A percentile compares a stretch with the other conserved stretches of the same genome.
These are phyloP conservation scores for Eucalyptus polybractea DNA, from an alignment of 345 rosid species.

Conservation along the genomic window DNA sequence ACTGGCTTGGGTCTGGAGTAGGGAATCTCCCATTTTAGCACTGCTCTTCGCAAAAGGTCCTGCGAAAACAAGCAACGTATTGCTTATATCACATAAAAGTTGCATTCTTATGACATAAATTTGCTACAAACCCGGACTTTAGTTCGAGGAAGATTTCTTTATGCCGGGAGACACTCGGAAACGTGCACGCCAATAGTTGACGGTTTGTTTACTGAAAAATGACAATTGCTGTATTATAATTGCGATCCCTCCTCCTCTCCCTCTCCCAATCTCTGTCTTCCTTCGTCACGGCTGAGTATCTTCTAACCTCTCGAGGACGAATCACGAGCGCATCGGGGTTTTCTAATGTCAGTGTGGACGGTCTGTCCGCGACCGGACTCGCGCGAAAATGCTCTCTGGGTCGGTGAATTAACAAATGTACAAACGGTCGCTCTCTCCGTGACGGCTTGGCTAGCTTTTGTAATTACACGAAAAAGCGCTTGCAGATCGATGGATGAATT, in stretches of 20 bases:
- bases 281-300: neutral
- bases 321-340: neutral
- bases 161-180: neutral
- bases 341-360: neutral
- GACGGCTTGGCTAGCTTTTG: neutral
- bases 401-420: neutral
- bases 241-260: neutral
- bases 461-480: neutral
- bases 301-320: neutral
- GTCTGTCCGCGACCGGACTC: neutral
- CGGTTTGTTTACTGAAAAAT: neutral
- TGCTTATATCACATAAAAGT: neutral
- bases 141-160: neutral
- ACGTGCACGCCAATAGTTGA: neutral
- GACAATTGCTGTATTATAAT: neutral
- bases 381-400: neutral
- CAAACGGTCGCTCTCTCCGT: neutral
- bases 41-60: neutral
- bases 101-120: neutral
- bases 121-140: neutral
- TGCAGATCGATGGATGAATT: neutral
- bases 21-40: neutral
- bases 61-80: neutral
- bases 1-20: neutral
- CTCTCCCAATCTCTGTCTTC: neutral